Base-by-base conservation (phyloP, 2,329 filamentous ascomycete genomes). In the Dryadomyces quercus-mongolicae region DNA sequence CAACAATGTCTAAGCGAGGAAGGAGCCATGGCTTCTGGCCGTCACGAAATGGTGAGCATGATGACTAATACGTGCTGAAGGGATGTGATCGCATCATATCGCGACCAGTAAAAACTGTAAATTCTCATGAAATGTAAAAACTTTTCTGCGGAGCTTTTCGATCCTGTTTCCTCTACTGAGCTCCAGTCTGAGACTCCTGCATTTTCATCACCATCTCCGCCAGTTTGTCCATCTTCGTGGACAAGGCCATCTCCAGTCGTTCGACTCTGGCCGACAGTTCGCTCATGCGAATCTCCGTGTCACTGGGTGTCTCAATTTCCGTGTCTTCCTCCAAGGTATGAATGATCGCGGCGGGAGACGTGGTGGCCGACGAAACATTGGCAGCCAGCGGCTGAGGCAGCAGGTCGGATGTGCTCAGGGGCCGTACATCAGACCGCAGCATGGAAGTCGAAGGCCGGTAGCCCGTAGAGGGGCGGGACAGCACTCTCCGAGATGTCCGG, bases 181-280 rank as follows among this genome's bases (percentile, higher is more conserved):
- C 15, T 20, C 9, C 36, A 13, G 3, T 44, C 42, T 55, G 42
- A 1, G 47, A 45, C 2, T 34, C 36, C 40, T 59, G 52, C 54
- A 57, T 34, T 60, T 80, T 78, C 62, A 81, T 66, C 2, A 83
- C 68, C 49, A 77, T 62, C 20, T 73, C 69, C 0, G 79, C 80
- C 58, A 84, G 67, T 54, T 74, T 74, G 59, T 82, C 78, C 60
- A 84, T 80, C 70, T 82, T 82, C 49, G 65, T 66, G 45, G 72
- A 71, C 60, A 84, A 64, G 20, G 22, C 21, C 45, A 4, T 4
- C 45, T 47, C 45, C 4, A 84, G 67, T 54, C 74, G 74, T 58
- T 82, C 78, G 60, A 84, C 80, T 69, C 81, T 82, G 49, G 65
- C 66, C 45, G 72, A 71, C 60, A 84, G 64, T 58, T 82, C 79